These are phyloP conservation scores for Nemania sp. DNA, from an alignment of 2,329 filamentous ascomycete genomes.

Conservation along the genomic window DNA sequence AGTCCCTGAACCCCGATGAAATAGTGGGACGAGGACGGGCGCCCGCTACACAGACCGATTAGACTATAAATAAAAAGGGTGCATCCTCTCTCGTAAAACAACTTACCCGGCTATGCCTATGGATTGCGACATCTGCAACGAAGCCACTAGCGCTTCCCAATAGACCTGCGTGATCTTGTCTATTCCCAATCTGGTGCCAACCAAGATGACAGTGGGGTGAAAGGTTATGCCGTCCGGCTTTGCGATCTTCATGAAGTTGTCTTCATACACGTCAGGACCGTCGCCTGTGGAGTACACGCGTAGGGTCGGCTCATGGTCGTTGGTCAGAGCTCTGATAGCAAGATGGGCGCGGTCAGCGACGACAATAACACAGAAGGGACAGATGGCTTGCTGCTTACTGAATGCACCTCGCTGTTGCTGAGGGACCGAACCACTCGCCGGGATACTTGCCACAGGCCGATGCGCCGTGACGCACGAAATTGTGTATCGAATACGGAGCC, in stretches of 20 bases:
- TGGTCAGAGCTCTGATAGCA: constrained; percentile 69
- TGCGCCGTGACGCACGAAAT: constrained; percentile 88
- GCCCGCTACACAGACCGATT: constrained; percentile 63
- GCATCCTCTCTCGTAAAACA: background rate
- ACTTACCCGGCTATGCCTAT: constrained; percentile 90
- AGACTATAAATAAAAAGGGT: constrained; percentile 13
- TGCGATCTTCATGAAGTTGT: constrained; percentile 80
- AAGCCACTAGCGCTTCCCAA: constrained; percentile 86
- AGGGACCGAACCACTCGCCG: constrained; percentile 99
- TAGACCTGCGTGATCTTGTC: constrained; percentile 95
- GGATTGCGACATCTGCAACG: constrained; percentile 87
- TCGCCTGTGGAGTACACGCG: constrained; percentile 89
- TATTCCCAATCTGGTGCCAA: constrained; percentile 88
- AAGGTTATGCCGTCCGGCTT: constrained; percentile 69
- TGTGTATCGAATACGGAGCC: constrained; percentile 93
- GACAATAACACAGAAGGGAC: background rate
- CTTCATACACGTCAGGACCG: constrained; percentile 90
- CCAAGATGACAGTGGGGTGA: constrained; percentile 82
- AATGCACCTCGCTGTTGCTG: constrained; percentile 90
- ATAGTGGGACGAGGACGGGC: constrained; percentile 82
- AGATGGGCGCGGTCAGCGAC: constrained; percentile 20
- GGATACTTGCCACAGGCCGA: constrained; percentile 89
- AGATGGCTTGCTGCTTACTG: constrained; percentile 63
- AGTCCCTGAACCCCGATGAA: constrained; percentile 68
- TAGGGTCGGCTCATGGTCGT: constrained; percentile 66